Evolutionary conservation across 2,329 filamentous ascomycete genomes (phyloP).

Genomic region (Monosporascus cannonballus): DNA sequence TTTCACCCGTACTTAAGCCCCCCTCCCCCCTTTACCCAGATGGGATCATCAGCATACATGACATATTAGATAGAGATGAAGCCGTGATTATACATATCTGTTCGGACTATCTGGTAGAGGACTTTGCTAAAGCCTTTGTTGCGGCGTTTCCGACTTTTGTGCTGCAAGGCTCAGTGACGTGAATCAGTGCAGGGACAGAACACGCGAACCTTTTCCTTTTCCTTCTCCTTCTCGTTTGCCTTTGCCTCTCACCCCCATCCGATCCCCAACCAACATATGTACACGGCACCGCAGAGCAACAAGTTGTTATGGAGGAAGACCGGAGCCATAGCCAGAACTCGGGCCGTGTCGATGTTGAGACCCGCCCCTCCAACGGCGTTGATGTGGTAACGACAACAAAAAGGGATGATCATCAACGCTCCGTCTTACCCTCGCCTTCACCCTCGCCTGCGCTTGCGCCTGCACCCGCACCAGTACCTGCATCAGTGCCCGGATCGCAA

Average conservation of each 20-base stretch:
- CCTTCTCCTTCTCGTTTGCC: neutral
- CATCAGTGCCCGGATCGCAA: no score
- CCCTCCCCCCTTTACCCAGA: no score
- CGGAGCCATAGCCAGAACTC: neutral
- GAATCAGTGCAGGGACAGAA: no score
- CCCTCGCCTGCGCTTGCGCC: neutral
- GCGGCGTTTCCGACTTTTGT: no score
- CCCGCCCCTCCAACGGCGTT: neutral
- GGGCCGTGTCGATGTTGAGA: neutral
- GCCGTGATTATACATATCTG: no score
- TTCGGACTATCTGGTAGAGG: no score
- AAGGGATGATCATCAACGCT: neutral
- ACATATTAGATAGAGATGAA: no score
- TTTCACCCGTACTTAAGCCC: no score
- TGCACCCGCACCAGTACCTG: neutral
- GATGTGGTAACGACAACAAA: neutral
- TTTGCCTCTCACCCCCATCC: neutral
- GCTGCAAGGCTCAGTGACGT: no score
- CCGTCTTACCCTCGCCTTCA: neutral
- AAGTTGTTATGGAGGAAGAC: slow-evolving; percentile 14
- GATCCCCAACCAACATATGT: neutral
- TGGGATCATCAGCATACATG: no score
- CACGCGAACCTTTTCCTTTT: neutral
- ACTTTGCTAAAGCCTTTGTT: no score
- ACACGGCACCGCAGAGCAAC: neutral